A percentile compares a stretch with the other conserved stretches of the same genome.
Conservation (phyloP, 164 flowering plant species). For the Tinospora cordifolia region DNA sequence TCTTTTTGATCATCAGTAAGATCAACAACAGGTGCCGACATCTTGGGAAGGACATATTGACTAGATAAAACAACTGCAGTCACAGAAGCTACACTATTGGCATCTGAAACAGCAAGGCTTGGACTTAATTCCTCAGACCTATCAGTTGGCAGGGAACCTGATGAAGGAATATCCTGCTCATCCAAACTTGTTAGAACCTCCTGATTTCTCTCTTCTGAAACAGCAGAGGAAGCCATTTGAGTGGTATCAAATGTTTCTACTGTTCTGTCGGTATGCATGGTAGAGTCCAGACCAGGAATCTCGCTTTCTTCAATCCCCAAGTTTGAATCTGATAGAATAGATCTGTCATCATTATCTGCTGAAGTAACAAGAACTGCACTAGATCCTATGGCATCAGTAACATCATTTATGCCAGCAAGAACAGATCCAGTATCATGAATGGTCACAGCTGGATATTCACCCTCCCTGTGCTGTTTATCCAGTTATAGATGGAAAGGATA, state of each 20-base stretch:
- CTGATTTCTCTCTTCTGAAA: slow-evolving; percentile 41
- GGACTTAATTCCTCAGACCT: slow-evolving; percentile 78
- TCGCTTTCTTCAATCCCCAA: slow-evolving; percentile 44
- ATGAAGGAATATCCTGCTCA: slow-evolving; percentile 13
- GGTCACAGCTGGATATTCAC: slow-evolving; percentile 19
- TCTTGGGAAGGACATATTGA: slow-evolving; percentile 64
- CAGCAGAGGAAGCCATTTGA: slow-evolving; percentile 34
- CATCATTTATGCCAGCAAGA: slow-evolving; percentile 18
- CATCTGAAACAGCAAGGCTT: slow-evolving; percentile 40
- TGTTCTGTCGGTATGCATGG: slow-evolving; percentile 26
- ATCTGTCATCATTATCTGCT: slow-evolving; percentile 23
- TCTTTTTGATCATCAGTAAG: slow-evolving; percentile 72
- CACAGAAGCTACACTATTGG: slow-evolving; percentile 35
- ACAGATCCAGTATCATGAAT: slow-evolving; percentile 18
- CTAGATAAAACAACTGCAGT: slow-evolving; percentile 38
- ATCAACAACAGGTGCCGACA: slow-evolving; percentile 66
- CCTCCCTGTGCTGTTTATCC: slow-evolving; percentile 32
- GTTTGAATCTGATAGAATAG: slow-evolving; percentile 28
- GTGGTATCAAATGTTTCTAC: slow-evolving; percentile 32
- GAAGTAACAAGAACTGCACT: slow-evolving; percentile 24
- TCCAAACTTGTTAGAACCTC: slow-evolving; percentile 31
- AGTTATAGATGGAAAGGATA: slow-evolving; percentile 10
- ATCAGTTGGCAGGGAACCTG: slow-evolving; percentile 39
- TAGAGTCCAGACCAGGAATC: slow-evolving; percentile 76
- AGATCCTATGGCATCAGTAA: slow-evolving; percentile 20